Percentiles rank a stretch among this genome's conserved stretches.
These are phyloP conservation scores for Aegilops longissima DNA, from an alignment of 176 grass and related monocot species.

Conservation along the genomic window DNA sequence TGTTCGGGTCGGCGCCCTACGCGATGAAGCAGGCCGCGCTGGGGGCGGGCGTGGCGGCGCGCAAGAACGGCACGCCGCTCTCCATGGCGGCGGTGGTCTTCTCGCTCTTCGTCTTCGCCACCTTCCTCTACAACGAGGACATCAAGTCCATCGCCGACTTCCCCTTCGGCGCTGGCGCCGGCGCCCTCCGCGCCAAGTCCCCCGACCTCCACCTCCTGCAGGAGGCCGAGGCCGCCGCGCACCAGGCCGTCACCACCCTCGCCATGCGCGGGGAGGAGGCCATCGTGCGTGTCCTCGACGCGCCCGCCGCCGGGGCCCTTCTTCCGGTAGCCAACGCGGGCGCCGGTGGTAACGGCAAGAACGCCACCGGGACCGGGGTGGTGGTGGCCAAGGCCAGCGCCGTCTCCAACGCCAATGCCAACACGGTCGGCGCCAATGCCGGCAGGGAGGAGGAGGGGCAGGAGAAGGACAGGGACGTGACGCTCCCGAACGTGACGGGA, in stretches of 20 bases:
- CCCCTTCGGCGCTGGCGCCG: slow-evolving; percentile 53
- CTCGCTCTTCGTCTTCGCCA: slow-evolving; percentile 72
- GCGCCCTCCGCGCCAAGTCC: slow-evolving; percentile 44
- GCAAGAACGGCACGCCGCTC: slow-evolving; percentile 69
- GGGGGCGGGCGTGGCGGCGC: slow-evolving; percentile 56
- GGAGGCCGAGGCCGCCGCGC: slow-evolving; percentile 51
- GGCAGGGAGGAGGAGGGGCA: slow-evolving; percentile 39
- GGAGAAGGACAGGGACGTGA: slow-evolving; percentile 79
- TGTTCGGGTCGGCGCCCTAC: slow-evolving; percentile 54
- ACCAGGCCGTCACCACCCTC: slow-evolving; percentile 50
- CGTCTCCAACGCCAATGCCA: slow-evolving; percentile 6
- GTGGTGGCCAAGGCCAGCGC: not conserved
- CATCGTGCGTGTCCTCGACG: slow-evolving; percentile 46
- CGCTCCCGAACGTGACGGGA: slow-evolving; percentile 52
- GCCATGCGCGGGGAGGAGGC: slow-evolving; percentile 50
- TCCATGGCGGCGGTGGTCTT: slow-evolving; percentile 67
- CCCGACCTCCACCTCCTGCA: slow-evolving; percentile 61
- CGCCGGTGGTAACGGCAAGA: not conserved
- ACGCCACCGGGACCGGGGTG: not conserved
- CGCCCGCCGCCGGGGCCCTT: not conserved
- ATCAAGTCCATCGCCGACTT: slow-evolving; percentile 91
- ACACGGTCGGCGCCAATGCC: slow-evolving; percentile 16
- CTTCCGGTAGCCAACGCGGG: not conserved
- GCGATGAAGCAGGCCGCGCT: slow-evolving; percentile 74
- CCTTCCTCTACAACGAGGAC: slow-evolving; percentile 96